Evolutionary conservation across 192 early-diverging fungal genomes (phyloP).

Genomic region (Coemansia sp.): DNA sequence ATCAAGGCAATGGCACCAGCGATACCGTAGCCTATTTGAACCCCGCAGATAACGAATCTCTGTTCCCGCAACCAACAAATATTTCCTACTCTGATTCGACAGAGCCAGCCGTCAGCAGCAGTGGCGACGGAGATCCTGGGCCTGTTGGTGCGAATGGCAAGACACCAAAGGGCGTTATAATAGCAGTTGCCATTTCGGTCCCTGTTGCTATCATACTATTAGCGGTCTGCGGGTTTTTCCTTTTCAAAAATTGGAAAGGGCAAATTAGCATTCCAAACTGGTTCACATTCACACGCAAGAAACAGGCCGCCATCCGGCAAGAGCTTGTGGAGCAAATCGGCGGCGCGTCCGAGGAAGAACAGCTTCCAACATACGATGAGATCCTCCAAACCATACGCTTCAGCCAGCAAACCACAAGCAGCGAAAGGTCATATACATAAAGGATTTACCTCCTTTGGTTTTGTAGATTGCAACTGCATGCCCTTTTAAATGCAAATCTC

Average conservation of each 20-base stretch:
- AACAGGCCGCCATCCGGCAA: neutral
- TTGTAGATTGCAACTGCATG: neutral
- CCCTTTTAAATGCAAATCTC: neutral
- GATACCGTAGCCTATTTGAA: conserved; percentile 1
- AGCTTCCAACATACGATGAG: conserved; percentile 23
- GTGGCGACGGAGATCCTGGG: neutral
- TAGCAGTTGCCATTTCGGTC: conserved; percentile 25
- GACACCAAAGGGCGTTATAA: conserved; percentile 9
- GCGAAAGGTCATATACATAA: neutral
- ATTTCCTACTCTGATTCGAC: neutral
- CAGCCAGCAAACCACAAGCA: neutral
- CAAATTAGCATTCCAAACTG: neutral
- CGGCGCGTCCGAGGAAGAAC: conserved; percentile 14
- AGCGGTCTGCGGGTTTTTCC: conserved; percentile 13
- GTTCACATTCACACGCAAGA: neutral
- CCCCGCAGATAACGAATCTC: neutral
- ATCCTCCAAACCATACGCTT: neutral
- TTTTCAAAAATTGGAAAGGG: conserved; percentile 7
- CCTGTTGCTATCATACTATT: conserved; percentile 14
- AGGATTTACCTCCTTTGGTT: too few species aligned
- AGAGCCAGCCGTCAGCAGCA: neutral
- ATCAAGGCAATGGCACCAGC: neutral
- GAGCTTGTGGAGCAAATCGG: conserved; percentile 23
- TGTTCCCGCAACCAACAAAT: conserved; percentile 2
- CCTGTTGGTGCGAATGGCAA: neutral